phyloP scores from a whole-genome alignment of 805 yeast species.

The Dipodascus albidus region DNA sequence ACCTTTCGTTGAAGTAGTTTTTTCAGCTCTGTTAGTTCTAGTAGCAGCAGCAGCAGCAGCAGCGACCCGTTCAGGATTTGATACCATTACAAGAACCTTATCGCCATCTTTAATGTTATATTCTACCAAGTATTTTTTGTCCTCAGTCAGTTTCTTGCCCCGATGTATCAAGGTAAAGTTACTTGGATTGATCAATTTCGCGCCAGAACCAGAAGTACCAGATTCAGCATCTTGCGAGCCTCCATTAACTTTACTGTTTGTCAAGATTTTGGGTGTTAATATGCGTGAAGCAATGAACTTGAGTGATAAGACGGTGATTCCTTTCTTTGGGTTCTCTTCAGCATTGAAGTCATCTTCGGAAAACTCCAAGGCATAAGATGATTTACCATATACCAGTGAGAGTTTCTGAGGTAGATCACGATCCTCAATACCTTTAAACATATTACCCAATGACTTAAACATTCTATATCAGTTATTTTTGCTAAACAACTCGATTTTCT shows the following conservation, averaged over 20 bases:
- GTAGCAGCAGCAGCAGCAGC: constrained; percentile 1
- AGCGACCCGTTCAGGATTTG: constrained; percentile 1
- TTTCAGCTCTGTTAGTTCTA: neutral
- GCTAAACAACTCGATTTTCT: too few species aligned
- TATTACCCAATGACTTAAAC: neutral
- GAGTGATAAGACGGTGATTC: neutral
- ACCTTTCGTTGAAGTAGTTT: neutral
- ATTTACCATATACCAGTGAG: neutral
- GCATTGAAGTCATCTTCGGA: neutral
- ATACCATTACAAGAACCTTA: constrained; percentile 2
- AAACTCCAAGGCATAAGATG: neutral
- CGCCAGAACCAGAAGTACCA: neutral
- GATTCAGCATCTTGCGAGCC: neutral
- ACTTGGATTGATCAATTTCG: neutral
- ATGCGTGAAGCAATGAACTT: neutral
- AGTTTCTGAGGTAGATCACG: neutral
- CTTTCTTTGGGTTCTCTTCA: neutral
- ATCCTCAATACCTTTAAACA: neutral
- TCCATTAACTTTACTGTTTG: neutral
- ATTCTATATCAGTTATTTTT: neutral
- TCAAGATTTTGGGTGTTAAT: neutral
- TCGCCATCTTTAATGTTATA: neutral
- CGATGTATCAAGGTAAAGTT: neutral
- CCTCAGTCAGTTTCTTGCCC: neutral
- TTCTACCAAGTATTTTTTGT: neutral